phyloP scores from a whole-genome alignment of 1,284 basidiomycete genomes.

The Trichosporon coremiiforme region DNA sequence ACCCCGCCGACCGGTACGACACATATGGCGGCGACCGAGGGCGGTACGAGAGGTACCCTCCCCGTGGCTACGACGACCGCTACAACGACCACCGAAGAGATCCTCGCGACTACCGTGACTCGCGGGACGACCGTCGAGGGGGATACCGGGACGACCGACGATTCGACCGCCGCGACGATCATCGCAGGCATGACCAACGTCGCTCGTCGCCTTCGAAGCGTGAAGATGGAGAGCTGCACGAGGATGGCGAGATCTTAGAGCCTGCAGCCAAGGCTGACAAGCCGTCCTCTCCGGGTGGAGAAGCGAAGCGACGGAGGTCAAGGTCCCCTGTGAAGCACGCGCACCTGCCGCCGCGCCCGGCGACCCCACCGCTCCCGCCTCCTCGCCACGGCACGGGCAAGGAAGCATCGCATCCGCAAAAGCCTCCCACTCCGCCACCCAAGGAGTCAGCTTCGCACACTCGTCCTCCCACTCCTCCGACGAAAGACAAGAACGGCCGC shows the following conservation, averaged over 20 bases:
- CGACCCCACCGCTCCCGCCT: slow-evolving; percentile 8
- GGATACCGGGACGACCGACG: slow-evolving; percentile 2
- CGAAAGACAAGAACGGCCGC: neutral
- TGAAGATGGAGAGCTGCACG: slow-evolving; percentile 26
- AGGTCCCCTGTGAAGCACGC: slow-evolving; percentile 4
- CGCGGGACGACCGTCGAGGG: neutral
- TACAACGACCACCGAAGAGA: slow-evolving; percentile 10
- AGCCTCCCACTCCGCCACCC: neutral
- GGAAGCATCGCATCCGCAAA: neutral
- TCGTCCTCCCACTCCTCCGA: slow-evolving; percentile 12
- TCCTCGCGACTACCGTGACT: slow-evolving; percentile 12
- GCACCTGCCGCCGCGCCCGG: slow-evolving; percentile 3
- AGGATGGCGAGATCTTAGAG: slow-evolving; percentile 21
- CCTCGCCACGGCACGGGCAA: neutral
- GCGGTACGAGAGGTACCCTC: slow-evolving; percentile 10
- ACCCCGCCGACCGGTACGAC: slow-evolving; percentile 4
- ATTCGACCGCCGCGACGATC: slow-evolving; percentile 15
- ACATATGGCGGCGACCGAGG: slow-evolving; percentile 15
- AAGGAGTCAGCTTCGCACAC: neutral
- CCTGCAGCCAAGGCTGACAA: slow-evolving; percentile 4
- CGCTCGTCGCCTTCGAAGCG: neutral
- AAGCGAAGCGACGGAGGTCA: neutral
- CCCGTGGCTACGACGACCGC: slow-evolving; percentile 7
- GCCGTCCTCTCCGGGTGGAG: neutral
- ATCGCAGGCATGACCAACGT: slow-evolving; percentile 2